A percentile compares a stretch with the other conserved stretches of the same genome.
Conservation (phyloP, 495 filamentous ascomycete genomes). For the Aspergillus bertholletiae region DNA sequence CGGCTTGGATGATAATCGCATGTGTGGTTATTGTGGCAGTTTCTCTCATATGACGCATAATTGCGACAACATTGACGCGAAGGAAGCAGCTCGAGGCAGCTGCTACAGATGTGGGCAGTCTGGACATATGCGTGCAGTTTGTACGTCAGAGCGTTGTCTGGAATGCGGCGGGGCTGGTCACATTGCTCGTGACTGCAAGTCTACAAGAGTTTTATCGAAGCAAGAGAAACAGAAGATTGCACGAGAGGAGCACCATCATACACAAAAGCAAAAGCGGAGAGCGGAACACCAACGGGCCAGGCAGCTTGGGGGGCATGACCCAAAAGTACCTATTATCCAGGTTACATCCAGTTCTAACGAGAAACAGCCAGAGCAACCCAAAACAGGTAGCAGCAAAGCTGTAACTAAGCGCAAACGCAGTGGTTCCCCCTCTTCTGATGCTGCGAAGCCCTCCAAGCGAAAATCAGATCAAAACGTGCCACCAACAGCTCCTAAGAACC, state of each 20-base stretch:
- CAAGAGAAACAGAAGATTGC: constrained; percentile 28
- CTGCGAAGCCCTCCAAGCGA: constrained; percentile 23
- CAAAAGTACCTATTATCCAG: constrained; percentile 42
- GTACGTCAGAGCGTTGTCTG: constrained; percentile 39
- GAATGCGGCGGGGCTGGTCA: constrained; percentile 50
- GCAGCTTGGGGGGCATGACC: constrained; percentile 46
- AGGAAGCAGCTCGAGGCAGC: constrained; percentile 29
- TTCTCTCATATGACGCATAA: constrained; percentile 42
- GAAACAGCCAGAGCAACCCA: constrained; percentile 8
- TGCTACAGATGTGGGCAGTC: constrained; percentile 43
- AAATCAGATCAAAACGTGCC: constrained; percentile 19
- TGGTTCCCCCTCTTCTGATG: constrained; percentile 28
- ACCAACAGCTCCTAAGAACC: constrained; percentile 20
- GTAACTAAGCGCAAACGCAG: constrained; percentile 42
- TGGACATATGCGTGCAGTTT: constrained; percentile 37
- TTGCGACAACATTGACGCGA: constrained; percentile 46
- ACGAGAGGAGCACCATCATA: constrained; percentile 31
- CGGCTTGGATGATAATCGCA: constrained; percentile 39
- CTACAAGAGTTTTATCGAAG: constrained; percentile 30
- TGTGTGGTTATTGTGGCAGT: constrained; percentile 48
- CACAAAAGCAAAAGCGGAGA: constrained; percentile 26
- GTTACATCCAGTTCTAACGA: constrained; percentile 19
- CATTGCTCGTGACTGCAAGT: constrained; percentile 27
- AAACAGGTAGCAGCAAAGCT: constrained; percentile 12
- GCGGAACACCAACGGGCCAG: constrained; percentile 37